phyloP scores from a whole-genome alignment of 371 early-diverging fungal genomes.

The Conidiobolus incongruus region DNA sequence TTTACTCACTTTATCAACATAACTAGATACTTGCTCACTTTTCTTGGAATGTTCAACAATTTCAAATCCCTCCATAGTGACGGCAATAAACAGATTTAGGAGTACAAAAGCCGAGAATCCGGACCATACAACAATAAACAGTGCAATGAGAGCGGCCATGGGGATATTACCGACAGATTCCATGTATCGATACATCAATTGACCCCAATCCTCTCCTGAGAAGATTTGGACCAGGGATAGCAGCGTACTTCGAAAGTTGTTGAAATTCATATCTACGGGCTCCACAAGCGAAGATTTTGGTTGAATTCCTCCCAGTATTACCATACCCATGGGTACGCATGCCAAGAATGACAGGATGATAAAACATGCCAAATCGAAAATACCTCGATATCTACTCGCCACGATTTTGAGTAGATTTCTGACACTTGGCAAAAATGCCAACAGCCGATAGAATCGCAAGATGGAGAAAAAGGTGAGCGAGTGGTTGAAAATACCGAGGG shows the following conservation, averaged over 20 bases:
- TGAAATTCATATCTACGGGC: too few relatives aligned
- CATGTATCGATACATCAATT: slow-evolving; percentile 26
- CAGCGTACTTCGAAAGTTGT: neutral
- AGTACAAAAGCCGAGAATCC: slow-evolving; percentile 36
- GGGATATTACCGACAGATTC: slow-evolving; percentile 3
- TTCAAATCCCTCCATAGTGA: slow-evolving; percentile 34
- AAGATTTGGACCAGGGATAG: slow-evolving; percentile 16
- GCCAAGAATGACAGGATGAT: too few relatives aligned
- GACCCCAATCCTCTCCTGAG: slow-evolving; percentile 45
- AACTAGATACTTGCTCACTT: slow-evolving; percentile 16
- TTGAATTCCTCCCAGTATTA: too few relatives aligned
- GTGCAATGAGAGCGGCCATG: slow-evolving; percentile 16
- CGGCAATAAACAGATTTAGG: slow-evolving; percentile 35
- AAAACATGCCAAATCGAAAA: too few relatives aligned
- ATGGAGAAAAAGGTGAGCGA: too few relatives aligned
- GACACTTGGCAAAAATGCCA: too few relatives aligned
- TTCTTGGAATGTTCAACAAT: slow-evolving; percentile 29
- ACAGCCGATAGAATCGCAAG: too few relatives aligned
- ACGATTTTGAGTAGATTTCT: too few relatives aligned
- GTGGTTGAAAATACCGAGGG: too few relatives aligned
- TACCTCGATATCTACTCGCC: too few relatives aligned
- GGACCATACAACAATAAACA: slow-evolving; percentile 34
- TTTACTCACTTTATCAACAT: neutral
- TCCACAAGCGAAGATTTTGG: too few relatives aligned
- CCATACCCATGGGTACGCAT: too few relatives aligned